A percentile compares a stretch with the other conserved stretches of the same genome.
Evolutionary conservation across 139 green algal species (phyloP).

Genomic region (Pleodorina starrii): DNA sequence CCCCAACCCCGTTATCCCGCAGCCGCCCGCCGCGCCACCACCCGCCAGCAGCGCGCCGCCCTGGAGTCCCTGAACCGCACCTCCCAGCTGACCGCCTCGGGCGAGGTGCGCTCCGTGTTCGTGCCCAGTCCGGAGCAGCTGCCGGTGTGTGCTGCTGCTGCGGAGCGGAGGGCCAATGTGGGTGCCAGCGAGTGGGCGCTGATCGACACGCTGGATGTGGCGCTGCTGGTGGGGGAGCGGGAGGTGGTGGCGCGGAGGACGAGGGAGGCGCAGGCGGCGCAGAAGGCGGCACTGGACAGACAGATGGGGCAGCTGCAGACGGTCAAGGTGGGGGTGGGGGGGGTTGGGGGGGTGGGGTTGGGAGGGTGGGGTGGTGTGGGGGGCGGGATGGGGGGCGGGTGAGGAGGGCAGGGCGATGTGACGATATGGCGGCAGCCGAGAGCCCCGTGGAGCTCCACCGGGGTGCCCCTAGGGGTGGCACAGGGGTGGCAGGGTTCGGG

Average conservation of each 20-base stretch:
- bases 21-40: not conserved
- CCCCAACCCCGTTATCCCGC: not conserved
- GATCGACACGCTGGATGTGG: slow-evolving; percentile 42
- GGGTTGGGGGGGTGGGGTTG: not conserved
- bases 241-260: not conserved
- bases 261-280: not conserved
- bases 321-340: not conserved
- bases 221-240: not conserved
- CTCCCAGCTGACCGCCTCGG: not conserved
- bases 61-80: not conserved
- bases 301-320: not conserved
- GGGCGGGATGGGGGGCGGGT: not conserved
- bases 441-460: too few relatives aligned
- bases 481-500: too few relatives aligned
- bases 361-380: not conserved
- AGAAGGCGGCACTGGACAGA: slow-evolving; percentile 14
- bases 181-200: slow-evolving; percentile 42
- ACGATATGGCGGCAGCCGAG: too few relatives aligned
- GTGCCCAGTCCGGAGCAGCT: slow-evolving; percentile 38
- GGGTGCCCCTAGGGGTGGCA: too few relatives aligned
- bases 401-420: too few relatives aligned
- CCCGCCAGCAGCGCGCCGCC: not conserved
- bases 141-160: slow-evolving; percentile 33
- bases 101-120: slow-evolving; percentile 42
- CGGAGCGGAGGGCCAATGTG: slow-evolving; percentile 33